phyloP scores from a whole-genome alignment of 1,284 basidiomycete species.

The Macrocybe sp. region DNA sequence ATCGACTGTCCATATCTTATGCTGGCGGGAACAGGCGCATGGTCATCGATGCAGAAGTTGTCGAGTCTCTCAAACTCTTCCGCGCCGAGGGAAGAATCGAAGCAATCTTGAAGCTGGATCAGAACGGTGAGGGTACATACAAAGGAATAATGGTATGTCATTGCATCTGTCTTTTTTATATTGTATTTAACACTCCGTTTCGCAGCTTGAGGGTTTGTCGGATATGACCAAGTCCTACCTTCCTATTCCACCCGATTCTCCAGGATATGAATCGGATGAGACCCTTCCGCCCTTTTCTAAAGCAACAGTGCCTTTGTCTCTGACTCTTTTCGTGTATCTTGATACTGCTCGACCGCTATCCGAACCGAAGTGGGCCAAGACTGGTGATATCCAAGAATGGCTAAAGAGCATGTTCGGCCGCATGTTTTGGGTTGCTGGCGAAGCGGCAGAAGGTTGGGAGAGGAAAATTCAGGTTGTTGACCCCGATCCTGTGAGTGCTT shows the following conservation, averaged over 20 bases:
- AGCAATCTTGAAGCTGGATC: slow-evolving; percentile 59
- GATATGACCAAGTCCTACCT: slow-evolving; percentile 67
- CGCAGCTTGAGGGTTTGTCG: slow-evolving; percentile 72
- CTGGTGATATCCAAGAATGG: slow-evolving; percentile 92
- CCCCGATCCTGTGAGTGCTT: slow-evolving; percentile 82
- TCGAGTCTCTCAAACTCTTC: slow-evolving; percentile 77
- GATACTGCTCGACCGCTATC: slow-evolving; percentile 86
- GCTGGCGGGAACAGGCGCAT: slow-evolving; percentile 83
- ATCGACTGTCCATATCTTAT: slow-evolving; percentile 91
- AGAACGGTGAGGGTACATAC: slow-evolving; percentile 49
- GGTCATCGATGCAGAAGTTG: slow-evolving; percentile 84
- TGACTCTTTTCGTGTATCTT: slow-evolving; percentile 63
- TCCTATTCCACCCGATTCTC: slow-evolving; percentile 29
- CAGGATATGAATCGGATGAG: slow-evolving; percentile 38
- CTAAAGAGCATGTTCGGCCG: slow-evolving; percentile 82
- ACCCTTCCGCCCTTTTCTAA: slow-evolving; percentile 69
- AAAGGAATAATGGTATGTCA: slow-evolving; percentile 70
- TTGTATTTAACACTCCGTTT: slow-evolving; percentile 9
- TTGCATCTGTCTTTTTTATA: slow-evolving; percentile 1
- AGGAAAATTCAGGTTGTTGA: slow-evolving; percentile 89
- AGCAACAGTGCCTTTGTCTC: slow-evolving; percentile 41
- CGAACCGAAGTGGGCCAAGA: slow-evolving; percentile 94
- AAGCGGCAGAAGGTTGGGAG: slow-evolving; percentile 81
- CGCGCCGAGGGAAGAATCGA: slow-evolving; percentile 85
- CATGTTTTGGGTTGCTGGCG: slow-evolving; percentile 73